phyloP scores from a whole-genome alignment of 495 filamentous ascomycete genomes.

The Hamigera avellanea region DNA sequence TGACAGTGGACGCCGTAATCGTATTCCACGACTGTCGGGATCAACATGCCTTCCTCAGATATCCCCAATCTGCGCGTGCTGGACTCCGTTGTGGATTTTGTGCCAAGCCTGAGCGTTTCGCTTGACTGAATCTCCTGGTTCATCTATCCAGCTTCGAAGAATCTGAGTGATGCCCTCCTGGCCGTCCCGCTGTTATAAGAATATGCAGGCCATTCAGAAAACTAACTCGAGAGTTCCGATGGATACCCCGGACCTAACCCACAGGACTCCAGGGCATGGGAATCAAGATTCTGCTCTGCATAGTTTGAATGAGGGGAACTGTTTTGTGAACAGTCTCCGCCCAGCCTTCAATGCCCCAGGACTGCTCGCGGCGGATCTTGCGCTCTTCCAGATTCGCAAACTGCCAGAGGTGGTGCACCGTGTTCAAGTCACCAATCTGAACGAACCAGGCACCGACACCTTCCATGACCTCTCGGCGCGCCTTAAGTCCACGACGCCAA shows the following conservation, averaged over 20 bases:
- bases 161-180: neutral
- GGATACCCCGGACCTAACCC: conserved; percentile 31
- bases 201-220: too few relatives aligned
- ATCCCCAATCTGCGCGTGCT: too few relatives aligned
- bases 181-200: too few relatives aligned
- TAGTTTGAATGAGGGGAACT: conserved; percentile 88
- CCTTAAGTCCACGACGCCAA: conserved; percentile 87
- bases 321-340: conserved; percentile 98
- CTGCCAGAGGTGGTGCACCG: conserved; percentile 96
- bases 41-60: too few relatives aligned
- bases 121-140: too few relatives aligned
- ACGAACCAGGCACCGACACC: conserved; percentile 98
- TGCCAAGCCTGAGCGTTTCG: too few relatives aligned
- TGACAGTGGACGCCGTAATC: too few relatives aligned
- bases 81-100: too few relatives aligned
- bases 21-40: too few relatives aligned
- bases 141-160: too few relatives aligned
- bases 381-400: conserved; percentile 94
- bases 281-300: conserved; percentile 88
- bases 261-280: conserved; percentile 96
- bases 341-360: conserved; percentile 93
- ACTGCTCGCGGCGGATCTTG: conserved; percentile 83
- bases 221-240: too few relatives aligned
- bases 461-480: conserved; percentile 92
- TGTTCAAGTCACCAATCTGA: conserved; percentile 95